Base-by-base conservation (phyloP, 164 flowering plant genomes). In the Vitis labrusca region DNA sequence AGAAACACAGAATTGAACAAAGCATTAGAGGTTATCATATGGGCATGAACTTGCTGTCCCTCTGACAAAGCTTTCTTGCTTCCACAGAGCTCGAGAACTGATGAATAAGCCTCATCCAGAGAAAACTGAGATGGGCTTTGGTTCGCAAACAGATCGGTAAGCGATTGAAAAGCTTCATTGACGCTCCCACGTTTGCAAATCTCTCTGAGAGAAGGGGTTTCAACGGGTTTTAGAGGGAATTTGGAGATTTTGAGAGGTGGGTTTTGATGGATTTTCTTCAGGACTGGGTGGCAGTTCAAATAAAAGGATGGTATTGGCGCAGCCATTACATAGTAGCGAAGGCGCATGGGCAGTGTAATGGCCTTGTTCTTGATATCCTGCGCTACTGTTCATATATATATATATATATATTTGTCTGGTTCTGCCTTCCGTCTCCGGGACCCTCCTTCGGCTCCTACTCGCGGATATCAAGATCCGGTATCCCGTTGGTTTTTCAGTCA, bases 11-110 rank as follows among this genome's bases (percentile, higher is more conserved):
- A 73, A 61, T 81, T 85, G 56, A 9, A 54, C 3, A 63, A 49
- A 15, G 61, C 50, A 65, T 51, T 53, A 1, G 85, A 80, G 51
- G 83, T 86, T 15, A 85, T 27, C 8, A 87, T n/a, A 66, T 71
- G 93, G 48, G 90, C 84, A 80, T 94, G 97, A 53, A 94, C 67
- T 66, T 94, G 96, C 52, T 77, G 73, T 48, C 88, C 98, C 48
- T 82, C 78, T 10, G 69, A 64, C 5, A 89, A 52, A 63, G 85
- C 82, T 49, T 79, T 77, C 51, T 79, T 69, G 67, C 54, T 63
- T 1, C 89, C 89, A 63, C 95, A 90, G 8, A 85, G 89, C 72
- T 91, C 92, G 58, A 91, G 82, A 59, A 85, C 58, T 4, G 79
- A 73, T 0, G 93, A 77, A 74, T 81, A 88, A 44, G 75, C 79